Evolutionary conservation across 1,284 basidiomycete genomes (phyloP).

Genomic region (Lentinula novae-zelandiae): DNA sequence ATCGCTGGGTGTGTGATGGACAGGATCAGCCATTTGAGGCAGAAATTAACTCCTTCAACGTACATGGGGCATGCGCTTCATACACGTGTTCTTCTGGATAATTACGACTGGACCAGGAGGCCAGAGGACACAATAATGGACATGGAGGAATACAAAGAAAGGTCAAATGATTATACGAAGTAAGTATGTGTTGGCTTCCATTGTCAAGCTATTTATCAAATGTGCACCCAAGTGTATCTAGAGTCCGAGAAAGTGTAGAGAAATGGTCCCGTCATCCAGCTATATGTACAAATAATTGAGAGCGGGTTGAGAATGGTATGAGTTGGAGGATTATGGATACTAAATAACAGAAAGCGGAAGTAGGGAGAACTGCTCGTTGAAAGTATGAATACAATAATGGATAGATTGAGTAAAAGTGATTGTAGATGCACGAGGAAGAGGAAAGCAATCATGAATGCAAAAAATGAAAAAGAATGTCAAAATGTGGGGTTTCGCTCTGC

Average conservation of each 20-base stretch:
- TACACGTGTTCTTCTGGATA: neutral
- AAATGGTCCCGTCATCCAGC: neutral
- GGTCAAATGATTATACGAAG: neutral
- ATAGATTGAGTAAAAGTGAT: neutral
- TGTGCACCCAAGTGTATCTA: neutral
- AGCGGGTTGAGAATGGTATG: neutral
- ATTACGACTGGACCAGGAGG: too few species aligned
- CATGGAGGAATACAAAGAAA: neutral
- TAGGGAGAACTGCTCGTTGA: neutral
- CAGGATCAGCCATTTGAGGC: neutral
- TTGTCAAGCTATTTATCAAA: neutral
- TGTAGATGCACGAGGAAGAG: neutral
- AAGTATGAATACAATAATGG: neutral
- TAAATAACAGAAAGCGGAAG: neutral
- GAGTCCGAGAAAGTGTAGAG: neutral
- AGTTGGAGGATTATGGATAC: neutral
- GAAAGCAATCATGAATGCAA: neutral
- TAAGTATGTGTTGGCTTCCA: neutral
- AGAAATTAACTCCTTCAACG: too few species aligned
- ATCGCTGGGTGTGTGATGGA: constrained; percentile 18
- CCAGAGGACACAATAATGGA: too few species aligned
- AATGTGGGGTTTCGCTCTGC: neutral
- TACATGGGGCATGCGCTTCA: too few species aligned
- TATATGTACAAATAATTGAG: neutral
- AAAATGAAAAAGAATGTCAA: constrained; percentile 14